Evolutionary conservation across 169 alveolate species (phyloP).

Genomic region (Miamiensis avidus): DNA sequence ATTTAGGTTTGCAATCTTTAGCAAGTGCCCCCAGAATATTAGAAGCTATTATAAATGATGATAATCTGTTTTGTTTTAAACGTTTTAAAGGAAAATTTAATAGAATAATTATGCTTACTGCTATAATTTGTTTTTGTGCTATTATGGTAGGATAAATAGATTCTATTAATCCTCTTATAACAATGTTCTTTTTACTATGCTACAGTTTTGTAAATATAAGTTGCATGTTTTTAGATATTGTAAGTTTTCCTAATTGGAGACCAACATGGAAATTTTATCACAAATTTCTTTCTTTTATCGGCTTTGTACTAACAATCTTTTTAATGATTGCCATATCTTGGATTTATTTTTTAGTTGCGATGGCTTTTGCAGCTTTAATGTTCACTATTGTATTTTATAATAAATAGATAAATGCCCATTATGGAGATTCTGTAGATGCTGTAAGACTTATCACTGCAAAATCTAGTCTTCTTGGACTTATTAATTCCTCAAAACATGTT

Average conservation of each 20-base stretch:
- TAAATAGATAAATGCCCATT: background rate
- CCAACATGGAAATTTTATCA: conserved; percentile 71
- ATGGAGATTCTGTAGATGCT: background rate
- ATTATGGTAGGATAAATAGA: conserved; percentile 58
- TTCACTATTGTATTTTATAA: background rate
- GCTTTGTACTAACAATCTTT: conserved; percentile 50
- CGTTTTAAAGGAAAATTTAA: conserved; percentile 5
- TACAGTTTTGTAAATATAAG: conserved; percentile 70
- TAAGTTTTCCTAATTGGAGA: conserved; percentile 80
- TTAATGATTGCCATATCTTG: conserved; percentile 72
- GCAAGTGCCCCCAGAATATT: conserved; percentile 66
- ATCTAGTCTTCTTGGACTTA: background rate
- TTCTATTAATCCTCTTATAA: conserved; percentile 69
- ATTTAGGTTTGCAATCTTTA: conserved; percentile 59
- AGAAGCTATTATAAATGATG: conserved; percentile 73
- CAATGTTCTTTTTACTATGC: conserved; percentile 72
- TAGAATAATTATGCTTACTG: conserved; percentile 25
- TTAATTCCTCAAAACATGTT: conserved; percentile 35
- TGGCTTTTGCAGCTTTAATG: background rate
- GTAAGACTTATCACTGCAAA: background rate
- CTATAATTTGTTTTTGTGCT: conserved; percentile 12
- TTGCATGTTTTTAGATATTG: conserved; percentile 63
- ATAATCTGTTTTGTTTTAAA: conserved; percentile 40
- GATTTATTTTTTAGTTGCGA: conserved; percentile 60
- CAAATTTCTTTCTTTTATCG: conserved; percentile 45